Evolutionary conservation across 1,139 yeast species (phyloP), one percentile per base, ranked within the genome.

Genomic region (Saccharomyces hybrid): DNA sequence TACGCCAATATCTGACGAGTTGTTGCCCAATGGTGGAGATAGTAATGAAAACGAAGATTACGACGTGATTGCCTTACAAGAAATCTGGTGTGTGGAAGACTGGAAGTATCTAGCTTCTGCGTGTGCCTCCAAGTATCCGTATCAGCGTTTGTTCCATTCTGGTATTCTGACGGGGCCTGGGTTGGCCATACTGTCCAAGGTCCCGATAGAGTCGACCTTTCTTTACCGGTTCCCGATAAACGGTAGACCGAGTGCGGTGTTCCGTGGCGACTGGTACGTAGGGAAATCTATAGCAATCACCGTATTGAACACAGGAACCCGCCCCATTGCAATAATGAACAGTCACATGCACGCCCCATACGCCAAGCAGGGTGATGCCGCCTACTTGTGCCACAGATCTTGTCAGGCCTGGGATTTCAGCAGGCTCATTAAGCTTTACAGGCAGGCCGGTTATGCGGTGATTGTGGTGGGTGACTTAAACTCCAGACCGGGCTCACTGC

Each of bases 311-410:
- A 64, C 72, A 1, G 76, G 77, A 14, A 68, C 75, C 3, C 71
- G 77, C 20, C 88, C 85, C 14, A 73, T 93, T 50, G 97, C 95
- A 13, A 71, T 95, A 7, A 74, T 93, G 64, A 91, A 91, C 65
- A 85, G 96, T 16, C 99, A 93, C 67, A 85, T 95, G 93, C 99
- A 93, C 72, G 99, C 99, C 1, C 99, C 99, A 0, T 93, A 93
- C 67, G 82, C 95, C 0, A 64, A 71, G 34, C 73, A 75, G 0
- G 98, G 98, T 0, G 96, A 89, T 70, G 95, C 95, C 5, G 86
- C 95, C 5, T 93, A 95, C 67, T 76, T 84, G 3, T 88, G 96
- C 61, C 98, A 93, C 67, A 75, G 99, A 53, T 85, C 96, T 0
- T 82, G 95, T 57, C 99, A 93, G 70, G 98, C 98, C 0, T 93